These are phyloP conservation scores for Jimgerdemannia lactiflua DNA, from an alignment of 192 early-diverging fungal species.

Conservation along the genomic window DNA sequence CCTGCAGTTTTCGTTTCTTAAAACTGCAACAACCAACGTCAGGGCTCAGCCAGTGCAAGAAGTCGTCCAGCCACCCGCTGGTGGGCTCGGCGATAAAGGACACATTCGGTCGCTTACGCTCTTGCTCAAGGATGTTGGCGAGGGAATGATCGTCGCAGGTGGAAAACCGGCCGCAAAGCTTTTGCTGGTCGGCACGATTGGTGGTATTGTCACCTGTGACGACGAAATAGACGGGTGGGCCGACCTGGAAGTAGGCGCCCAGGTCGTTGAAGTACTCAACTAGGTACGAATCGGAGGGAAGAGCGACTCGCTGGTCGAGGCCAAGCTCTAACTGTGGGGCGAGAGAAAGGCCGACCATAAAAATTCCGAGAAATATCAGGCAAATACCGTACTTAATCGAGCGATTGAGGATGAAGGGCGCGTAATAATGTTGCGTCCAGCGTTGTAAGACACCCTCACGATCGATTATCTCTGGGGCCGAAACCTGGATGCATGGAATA, in stretches of 20 bases:
- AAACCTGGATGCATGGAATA: slow-evolving; percentile 46
- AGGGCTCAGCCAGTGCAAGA: slow-evolving; percentile 62
- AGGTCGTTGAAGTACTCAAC: slow-evolving; percentile 62
- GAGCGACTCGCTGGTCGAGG: slow-evolving; percentile 59
- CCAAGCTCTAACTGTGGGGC: slow-evolving; percentile 51
- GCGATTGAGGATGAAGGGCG: slow-evolving; percentile 44
- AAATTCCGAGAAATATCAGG: slow-evolving; percentile 47
- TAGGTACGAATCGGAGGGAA: slow-evolving; percentile 62
- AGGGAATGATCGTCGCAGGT: slow-evolving; percentile 47
- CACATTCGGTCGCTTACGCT: slow-evolving; percentile 55
- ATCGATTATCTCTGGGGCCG: slow-evolving; percentile 39
- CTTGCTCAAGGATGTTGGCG: slow-evolving; percentile 61
- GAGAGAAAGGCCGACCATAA: slow-evolving; percentile 39
- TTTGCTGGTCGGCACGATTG: slow-evolving; percentile 37
- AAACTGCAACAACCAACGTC: slow-evolving; percentile 54
- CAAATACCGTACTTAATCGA: slow-evolving; percentile 41
- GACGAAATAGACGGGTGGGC: slow-evolving; percentile 68
- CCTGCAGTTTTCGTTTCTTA: slow-evolving; percentile 20
- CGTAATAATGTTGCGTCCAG: slow-evolving; percentile 48
- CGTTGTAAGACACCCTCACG: slow-evolving; percentile 45
- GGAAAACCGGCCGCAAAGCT: slow-evolving; percentile 58
- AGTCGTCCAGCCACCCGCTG: slow-evolving; percentile 63
- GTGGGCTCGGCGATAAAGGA: slow-evolving; percentile 63
- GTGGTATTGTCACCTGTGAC: slow-evolving; percentile 47
- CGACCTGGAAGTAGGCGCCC: slow-evolving; percentile 55